Conservation (phyloP, 352 stramenopile species). For the Phytopythium oedochilum region DNA sequence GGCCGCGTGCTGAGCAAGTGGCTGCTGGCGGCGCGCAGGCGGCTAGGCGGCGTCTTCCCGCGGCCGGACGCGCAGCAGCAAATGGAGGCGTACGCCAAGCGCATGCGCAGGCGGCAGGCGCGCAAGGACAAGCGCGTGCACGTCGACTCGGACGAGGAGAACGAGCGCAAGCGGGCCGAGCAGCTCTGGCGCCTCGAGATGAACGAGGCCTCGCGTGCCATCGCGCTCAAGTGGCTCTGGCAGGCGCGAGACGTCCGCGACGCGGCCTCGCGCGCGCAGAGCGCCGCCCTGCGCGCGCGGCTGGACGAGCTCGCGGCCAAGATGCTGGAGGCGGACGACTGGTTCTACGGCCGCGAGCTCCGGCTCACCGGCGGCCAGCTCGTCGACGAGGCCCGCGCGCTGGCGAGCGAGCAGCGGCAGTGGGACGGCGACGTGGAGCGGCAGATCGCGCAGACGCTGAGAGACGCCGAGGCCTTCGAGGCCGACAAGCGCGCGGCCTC, state of each 20-base stretch:
- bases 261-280: conserved; percentile 29
- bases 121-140: conserved; percentile 58
- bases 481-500: conserved; percentile 67
- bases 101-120: conserved; percentile 72
- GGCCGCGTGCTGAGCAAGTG: conserved; percentile 94
- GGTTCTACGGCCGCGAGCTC: conserved; percentile 89
- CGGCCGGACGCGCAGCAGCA: conserved; percentile 74
- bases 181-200: conserved; percentile 72
- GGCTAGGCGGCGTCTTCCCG: conserved; percentile 90
- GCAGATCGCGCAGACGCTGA: conserved; percentile 77
- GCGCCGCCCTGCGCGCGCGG: conserved; percentile 49
- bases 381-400: conserved; percentile 43
- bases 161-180: conserved; percentile 34
- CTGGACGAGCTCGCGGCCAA: conserved; percentile 56
- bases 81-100: conserved; percentile 92
- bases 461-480: conserved; percentile 75
- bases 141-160: conserved; percentile 70
- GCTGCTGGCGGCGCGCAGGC: conserved; percentile 88
- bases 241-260: conserved; percentile 65
- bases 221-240: conserved; percentile 80
- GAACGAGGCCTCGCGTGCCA: conserved; percentile 69
- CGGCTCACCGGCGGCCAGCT: conserved; percentile 73
- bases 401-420: conserved; percentile 48
- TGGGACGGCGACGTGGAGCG: conserved; percentile 78
- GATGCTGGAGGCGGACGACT: conserved; percentile 92